Percentiles rank a stretch among this genome's conserved stretches.
Evolutionary conservation across 805 yeast species (phyloP).

Genomic region (Yamadazyma sp.): DNA sequence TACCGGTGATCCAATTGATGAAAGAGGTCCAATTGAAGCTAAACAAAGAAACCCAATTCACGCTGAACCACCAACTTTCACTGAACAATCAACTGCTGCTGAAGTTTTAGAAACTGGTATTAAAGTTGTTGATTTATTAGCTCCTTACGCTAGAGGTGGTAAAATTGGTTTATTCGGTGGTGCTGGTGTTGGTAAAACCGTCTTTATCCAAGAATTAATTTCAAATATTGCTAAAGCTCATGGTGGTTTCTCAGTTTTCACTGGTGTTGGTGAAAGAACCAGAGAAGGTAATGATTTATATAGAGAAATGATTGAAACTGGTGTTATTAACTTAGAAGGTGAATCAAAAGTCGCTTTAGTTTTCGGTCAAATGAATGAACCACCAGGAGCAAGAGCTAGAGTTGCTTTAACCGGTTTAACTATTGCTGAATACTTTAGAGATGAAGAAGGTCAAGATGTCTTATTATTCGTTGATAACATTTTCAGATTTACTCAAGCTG

Average conservation of each 20-base stretch:
- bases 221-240: conserved; percentile 99
- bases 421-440: conserved; percentile 99
- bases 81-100: conserved; percentile 96
- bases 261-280: conserved; percentile 99
- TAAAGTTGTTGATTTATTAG: conserved; percentile 98
- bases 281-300: conserved; percentile 99
- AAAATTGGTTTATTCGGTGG: conserved; percentile 99
- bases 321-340: conserved; percentile 99
- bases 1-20: conserved; percentile 99
- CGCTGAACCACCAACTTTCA: conserved; percentile 95
- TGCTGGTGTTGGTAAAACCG: conserved; percentile 99
- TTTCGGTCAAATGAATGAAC: conserved; percentile 99
- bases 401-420: conserved; percentile 99
- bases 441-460: conserved; percentile 99
- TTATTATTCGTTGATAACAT: conserved; percentile 98
- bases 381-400: conserved; percentile 99
- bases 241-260: conserved; percentile 99
- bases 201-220: conserved; percentile 98
- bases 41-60: conserved; percentile 96
- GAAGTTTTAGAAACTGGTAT: conserved; percentile 99
- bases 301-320: conserved; percentile 99
- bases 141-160: conserved; percentile 99
- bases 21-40: conserved; percentile 96
- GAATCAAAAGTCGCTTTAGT: conserved; percentile 99
- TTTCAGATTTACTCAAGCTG: conserved; percentile 99